Base-by-base conservation (phyloP, 768 basidiomycete genomes). In the Lentinula detonsa region DNA sequence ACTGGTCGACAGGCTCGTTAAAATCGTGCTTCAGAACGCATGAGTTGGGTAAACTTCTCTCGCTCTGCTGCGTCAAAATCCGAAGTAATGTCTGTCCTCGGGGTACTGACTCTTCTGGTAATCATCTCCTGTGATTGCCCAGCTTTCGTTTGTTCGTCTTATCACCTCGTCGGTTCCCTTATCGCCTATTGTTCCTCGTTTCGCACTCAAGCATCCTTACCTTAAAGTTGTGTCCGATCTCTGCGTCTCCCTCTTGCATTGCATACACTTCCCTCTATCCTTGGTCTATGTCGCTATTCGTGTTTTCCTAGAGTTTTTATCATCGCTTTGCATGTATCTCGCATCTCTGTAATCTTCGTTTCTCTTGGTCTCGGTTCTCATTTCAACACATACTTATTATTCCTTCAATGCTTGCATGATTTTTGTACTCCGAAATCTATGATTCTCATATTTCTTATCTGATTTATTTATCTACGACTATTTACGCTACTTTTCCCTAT, bases 1-100 rank as follows among this genome's bases (percentile, higher is more conserved):
- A 21, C 76, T 91, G 55, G 71, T 90, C 71, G 83, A 85, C 62
- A 78, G 79, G 61, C 85, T 91, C 65, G 73, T 83, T 52, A 75
- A 78, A 54, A 82, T 90, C 61, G 85, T 89, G 61, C 70, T 84
- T 40, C 79, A 80, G 61, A 78, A 78, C 63, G 77, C 77, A 59
- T 83, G 68, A 66, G 35, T 28, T 18, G 18, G 28, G 28, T 28
- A 28, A 28, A 21, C 2, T 5, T 34, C n/a, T 37, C 35, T 5
- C 18, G 35, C 18, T 62, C 51, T 34, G 23, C 40, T 45, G 15
- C 28, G n/a, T 15, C 45, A 16, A 21, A 49, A 40, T 39, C 21
- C 35, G 45, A n/a, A 21, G 31, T 43, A 37, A 31, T 28, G 59
- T 43, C 46, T 46, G 31, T 33, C 13, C 54, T 33, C 35, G 34